A percentile compares a stretch with the other conserved stretches of the same genome.
phyloP scores from a whole-genome alignment of 306 rosid genomes.

The Lagenaria siceraria region DNA sequence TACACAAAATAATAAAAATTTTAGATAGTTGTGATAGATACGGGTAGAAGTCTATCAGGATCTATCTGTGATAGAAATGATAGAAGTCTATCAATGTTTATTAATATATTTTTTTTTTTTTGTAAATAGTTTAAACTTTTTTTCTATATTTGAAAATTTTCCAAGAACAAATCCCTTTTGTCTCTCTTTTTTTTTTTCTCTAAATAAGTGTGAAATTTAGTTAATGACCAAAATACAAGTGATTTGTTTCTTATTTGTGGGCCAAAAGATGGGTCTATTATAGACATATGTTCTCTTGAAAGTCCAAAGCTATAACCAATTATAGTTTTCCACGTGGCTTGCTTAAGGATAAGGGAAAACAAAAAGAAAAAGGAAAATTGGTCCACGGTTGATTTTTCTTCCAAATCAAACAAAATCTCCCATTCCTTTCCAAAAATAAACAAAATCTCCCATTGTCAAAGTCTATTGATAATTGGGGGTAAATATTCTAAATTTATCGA shows the following conservation, averaged over 20 bases:
- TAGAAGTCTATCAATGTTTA: too few species aligned
- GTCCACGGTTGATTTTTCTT: neutral
- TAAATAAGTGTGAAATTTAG: too few species aligned
- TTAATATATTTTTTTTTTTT: too few species aligned
- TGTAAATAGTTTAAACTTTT: too few species aligned
- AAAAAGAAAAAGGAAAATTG: neutral
- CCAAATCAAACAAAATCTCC: neutral
- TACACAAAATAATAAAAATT: too few species aligned
- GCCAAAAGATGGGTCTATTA: neutral
- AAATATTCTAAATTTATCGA: neutral
- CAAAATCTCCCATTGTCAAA: too few species aligned
- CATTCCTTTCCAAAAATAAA: neutral
- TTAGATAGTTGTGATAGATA: too few species aligned
- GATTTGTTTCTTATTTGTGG: neutral
- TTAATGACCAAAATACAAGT: neutral
- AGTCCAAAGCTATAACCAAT: neutral
- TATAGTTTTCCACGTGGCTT: neutral
- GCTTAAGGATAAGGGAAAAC: neutral
- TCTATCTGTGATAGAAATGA: too few species aligned
- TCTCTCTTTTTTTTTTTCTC: too few species aligned
- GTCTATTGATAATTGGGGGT: neutral
- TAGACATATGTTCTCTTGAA: neutral
- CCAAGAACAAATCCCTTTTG: too few species aligned
- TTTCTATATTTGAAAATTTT: too few species aligned
- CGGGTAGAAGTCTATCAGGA: too few species aligned